Evolutionary conservation across 1,284 basidiomycete species (phyloP).

Genomic region (Ganoderma boninense): DNA sequence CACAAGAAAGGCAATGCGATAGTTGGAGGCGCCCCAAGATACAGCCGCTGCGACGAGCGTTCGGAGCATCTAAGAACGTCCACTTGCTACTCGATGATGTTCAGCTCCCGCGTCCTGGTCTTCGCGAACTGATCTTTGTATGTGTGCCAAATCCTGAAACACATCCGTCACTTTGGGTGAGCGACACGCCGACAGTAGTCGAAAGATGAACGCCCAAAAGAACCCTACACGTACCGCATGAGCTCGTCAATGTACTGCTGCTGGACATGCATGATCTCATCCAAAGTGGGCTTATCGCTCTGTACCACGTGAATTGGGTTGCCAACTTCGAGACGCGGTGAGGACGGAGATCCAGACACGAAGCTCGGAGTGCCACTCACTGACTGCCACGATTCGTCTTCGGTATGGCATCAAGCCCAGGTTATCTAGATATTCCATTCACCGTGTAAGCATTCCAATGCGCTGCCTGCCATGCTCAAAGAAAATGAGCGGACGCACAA

Average conservation of each 20-base stretch:
- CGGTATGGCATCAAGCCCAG: conserved; percentile 94
- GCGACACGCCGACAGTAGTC: neutral
- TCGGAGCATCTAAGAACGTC: conserved; percentile 7
- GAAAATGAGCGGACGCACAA: conserved; percentile 59
- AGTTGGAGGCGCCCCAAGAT: conserved; percentile 9
- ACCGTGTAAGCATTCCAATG: neutral
- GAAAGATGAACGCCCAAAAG: neutral
- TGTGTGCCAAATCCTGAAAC: conserved; percentile 87
- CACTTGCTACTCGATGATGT: conserved; percentile 67
- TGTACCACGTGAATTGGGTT: conserved; percentile 86
- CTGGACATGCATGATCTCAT: conserved; percentile 86
- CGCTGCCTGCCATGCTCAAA: neutral
- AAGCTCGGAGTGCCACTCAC: conserved; percentile 57
- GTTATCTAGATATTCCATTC: conserved; percentile 64
- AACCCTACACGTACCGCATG: conserved; percentile 68
- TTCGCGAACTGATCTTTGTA: conserved; percentile 92
- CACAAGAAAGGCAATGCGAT: conserved; percentile 1
- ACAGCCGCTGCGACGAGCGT: conserved; percentile 10
- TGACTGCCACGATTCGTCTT: conserved; percentile 93
- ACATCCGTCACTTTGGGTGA: neutral
- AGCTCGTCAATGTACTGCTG: conserved; percentile 92
- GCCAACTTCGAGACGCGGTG: conserved; percentile 67
- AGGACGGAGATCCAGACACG: too few relatives aligned
- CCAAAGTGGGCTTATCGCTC: conserved; percentile 81
- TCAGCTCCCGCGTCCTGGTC: conserved; percentile 74